Percentiles rank a stretch among this genome's conserved stretches.
Evolutionary conservation across 192 early-diverging fungal species (phyloP).

Genomic region (Rhizoclosmatium sp.): DNA sequence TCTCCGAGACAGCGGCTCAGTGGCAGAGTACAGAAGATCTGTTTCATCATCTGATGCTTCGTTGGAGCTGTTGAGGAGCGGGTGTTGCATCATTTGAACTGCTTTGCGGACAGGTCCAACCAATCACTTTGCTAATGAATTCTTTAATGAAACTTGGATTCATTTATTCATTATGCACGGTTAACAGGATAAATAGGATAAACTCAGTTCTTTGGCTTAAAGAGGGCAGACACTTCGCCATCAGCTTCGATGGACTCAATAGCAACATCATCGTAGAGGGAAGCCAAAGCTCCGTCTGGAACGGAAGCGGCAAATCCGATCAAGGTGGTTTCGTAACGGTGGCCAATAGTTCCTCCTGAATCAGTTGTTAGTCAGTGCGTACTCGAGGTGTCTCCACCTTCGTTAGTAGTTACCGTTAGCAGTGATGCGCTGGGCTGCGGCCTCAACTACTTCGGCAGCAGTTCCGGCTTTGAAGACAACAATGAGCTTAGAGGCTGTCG

Average conservation of each 20-base stretch:
- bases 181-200: not conserved
- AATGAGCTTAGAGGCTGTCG: conserved; percentile 60
- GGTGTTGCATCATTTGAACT: conserved; percentile 17
- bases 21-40: not conserved
- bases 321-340: conserved; percentile 59
- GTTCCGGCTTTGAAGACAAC: conserved; percentile 65
- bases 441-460: conserved; percentile 48
- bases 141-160: not conserved
- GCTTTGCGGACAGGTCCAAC: not conserved
- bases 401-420: conserved; percentile 23
- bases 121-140: not conserved
- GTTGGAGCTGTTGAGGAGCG: not conserved
- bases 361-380: not conserved
- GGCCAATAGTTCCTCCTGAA: conserved; percentile 55
- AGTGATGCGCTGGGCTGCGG: conserved; percentile 38
- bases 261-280: conserved; percentile 45
- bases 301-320: conserved; percentile 65
- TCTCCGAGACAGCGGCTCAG: not conserved
- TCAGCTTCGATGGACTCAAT: conserved; percentile 68
- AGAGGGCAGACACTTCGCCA: conserved; percentile 56
- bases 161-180: not conserved
- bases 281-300: conserved; percentile 58
- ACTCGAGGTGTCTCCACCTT: not conserved
- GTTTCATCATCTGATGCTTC: not conserved
- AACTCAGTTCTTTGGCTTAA: conserved; percentile 25